Percentiles rank a stretch among this genome's conserved stretches.
Conservation (phyloP, 1,284 basidiomycete species). For the Rhodotorula sp. region DNA sequence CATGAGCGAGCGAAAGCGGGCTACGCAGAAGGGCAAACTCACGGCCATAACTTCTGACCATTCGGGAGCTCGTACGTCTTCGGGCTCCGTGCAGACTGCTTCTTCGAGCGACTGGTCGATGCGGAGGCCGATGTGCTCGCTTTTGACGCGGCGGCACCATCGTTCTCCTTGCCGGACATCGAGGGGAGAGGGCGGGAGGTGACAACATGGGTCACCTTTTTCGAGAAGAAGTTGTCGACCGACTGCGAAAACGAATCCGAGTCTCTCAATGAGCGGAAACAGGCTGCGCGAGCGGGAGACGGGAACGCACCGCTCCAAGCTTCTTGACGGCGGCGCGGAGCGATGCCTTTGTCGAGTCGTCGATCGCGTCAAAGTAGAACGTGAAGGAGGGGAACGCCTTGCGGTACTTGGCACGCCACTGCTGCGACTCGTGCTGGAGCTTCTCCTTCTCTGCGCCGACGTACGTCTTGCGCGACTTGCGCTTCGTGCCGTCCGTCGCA, state of each 20-base stretch:
- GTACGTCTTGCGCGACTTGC: constrained; percentile 3
- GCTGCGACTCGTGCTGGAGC: constrained; percentile 28
- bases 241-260: constrained; percentile 52
- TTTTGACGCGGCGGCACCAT: constrained; percentile 11
- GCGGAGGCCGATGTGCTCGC: not conserved
- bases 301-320: constrained; percentile 71
- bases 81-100: constrained; percentile 16
- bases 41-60: constrained; percentile 36
- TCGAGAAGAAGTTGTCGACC: constrained; percentile 82
- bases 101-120: constrained; percentile 15
- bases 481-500: not conserved
- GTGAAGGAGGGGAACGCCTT: constrained; percentile 76
- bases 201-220: constrained; percentile 79
- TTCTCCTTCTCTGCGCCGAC: constrained; percentile 28
- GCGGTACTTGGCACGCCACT: constrained; percentile 79
- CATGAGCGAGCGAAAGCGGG: not conserved
- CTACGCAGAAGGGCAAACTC: not conserved
- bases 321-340: constrained; percentile 60
- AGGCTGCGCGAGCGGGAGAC: too few relatives aligned
- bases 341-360: constrained; percentile 54
- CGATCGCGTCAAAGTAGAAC: constrained; percentile 79
- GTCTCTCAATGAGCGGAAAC: not conserved
- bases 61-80: constrained; percentile 27
- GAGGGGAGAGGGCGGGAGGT: constrained; percentile 56
- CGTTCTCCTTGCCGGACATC: constrained; percentile 45